Percentiles rank a stretch among this genome's conserved stretches.
These are phyloP conservation scores for Styphnolobium japonicum DNA, from an alignment of 306 rosid genomes.

Conservation along the genomic window DNA sequence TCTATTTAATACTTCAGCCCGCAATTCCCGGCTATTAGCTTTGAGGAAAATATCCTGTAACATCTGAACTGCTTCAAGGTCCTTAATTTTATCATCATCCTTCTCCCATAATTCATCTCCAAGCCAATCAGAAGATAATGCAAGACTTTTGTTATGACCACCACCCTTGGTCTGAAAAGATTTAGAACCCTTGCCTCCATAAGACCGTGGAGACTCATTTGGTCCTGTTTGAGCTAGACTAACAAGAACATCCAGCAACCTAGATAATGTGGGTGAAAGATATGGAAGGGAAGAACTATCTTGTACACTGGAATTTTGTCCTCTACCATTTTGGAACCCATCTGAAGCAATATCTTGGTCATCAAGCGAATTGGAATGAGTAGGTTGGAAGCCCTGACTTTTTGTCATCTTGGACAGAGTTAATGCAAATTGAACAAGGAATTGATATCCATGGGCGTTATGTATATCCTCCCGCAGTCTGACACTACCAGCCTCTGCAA, in stretches of 20 bases:
- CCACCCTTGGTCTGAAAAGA: constrained; percentile 64
- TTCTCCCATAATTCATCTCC: constrained; percentile 91
- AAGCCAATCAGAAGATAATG: constrained; percentile 68
- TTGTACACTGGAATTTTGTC: constrained; percentile 42
- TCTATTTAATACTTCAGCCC: constrained; percentile 94
- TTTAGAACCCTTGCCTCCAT: constrained; percentile 65
- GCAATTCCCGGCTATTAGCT: constrained; percentile 77
- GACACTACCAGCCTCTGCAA: constrained; percentile 83
- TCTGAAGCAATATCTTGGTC: constrained; percentile 49
- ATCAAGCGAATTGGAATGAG: constrained; percentile 36
- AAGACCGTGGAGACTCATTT: constrained; percentile 51
- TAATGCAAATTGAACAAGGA: constrained; percentile 92
- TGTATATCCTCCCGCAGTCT: constrained; percentile 96
- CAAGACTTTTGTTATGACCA: constrained; percentile 62
- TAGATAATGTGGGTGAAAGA: constrained; percentile 73
- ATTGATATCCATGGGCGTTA: constrained; percentile 98
- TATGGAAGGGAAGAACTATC: constrained; percentile 46
- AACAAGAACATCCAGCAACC: constrained; percentile 98
- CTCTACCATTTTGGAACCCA: constrained; percentile 39
- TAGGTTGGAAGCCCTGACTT: constrained; percentile 61
- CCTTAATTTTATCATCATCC: constrained; percentile 86
- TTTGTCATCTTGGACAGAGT: constrained; percentile 64
- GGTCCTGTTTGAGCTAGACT: constrained; percentile 92
- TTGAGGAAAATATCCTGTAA: constrained; percentile 96
- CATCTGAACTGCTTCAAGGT: constrained; percentile 99